Conservation (phyloP, 2,329 filamentous ascomycete species). For the Clonostachys rhizophaga region DNA sequence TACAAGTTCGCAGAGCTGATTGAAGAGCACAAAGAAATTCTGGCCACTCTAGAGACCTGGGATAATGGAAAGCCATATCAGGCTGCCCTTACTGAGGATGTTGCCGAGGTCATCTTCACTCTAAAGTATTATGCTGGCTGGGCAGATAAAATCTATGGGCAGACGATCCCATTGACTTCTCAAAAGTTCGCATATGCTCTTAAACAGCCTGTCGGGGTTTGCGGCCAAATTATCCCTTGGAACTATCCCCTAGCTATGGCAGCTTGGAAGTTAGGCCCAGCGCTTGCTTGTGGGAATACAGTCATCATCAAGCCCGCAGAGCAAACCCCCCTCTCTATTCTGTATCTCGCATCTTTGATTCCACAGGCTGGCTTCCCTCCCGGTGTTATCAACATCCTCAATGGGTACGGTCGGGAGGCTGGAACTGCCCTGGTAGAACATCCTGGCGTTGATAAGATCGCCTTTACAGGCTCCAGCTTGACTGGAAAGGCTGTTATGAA, state of each 20-base stretch:
- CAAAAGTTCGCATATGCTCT: conserved; percentile 65
- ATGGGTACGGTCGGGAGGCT: conserved; percentile 59
- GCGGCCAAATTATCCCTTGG: conserved; percentile 66
- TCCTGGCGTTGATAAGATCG: conserved; percentile 62
- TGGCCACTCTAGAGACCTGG: conserved; percentile 66
- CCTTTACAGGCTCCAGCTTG: conserved; percentile 66
- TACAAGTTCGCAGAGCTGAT: conserved; percentile 67
- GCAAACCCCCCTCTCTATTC: conserved; percentile 53
- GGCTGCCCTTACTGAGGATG: conserved; percentile 61
- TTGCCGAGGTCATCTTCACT: conserved; percentile 35
- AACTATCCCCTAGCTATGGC: conserved; percentile 52
- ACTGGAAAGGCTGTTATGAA: conserved; percentile 16
- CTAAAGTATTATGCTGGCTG: conserved; percentile 66
- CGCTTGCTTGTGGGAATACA: conserved; percentile 53
- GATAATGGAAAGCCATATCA: conserved; percentile 70
- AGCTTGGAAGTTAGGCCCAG: conserved; percentile 56
- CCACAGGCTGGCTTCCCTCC: conserved; percentile 68
- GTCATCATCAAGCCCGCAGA: conserved; percentile 57
- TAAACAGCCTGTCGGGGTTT: conserved; percentile 64
- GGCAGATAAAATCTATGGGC: conserved; percentile 66
- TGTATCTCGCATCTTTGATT: conserved; percentile 58
- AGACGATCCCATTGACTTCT: conserved; percentile 60
- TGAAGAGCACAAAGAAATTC: conserved; percentile 50
- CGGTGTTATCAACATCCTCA: conserved; percentile 67
- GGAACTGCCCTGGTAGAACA: conserved; percentile 62